Evolutionary conservation across 805 yeast species (phyloP), one percentile per base, ranked within the genome.

Genomic region (Candida michaelii): DNA sequence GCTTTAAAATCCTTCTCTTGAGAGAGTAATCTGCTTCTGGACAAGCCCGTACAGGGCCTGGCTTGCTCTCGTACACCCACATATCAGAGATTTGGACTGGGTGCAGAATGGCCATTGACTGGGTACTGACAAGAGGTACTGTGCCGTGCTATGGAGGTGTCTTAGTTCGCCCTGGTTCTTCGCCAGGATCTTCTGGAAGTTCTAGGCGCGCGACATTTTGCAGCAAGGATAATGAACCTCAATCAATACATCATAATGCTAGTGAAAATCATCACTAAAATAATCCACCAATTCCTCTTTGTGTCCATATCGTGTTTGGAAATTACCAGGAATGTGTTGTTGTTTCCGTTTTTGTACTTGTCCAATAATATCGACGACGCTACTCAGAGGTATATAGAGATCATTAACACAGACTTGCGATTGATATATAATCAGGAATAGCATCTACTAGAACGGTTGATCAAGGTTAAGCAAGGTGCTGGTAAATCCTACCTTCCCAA

Each of bases 401-500:
- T 42, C 7, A 17, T 42, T 7, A 42, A 42, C 13, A 42, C 40
- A 2, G 44, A 42, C 17, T 30, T 42, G 11, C 15, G 44, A 21
- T 13, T 42, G 13, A 42, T 42, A 4, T 42, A 42, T 18, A 31
- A 36, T 14, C 44, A 42, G 37, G 37, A 30, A 12, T 35, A 30
- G n/a, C n/a, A n/a, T n/a, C n/a, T n/a, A n/a, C n/a, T n/a, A n/a
- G n/a, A n/a, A n/a, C n/a, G n/a, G n/a, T n/a, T n/a, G n/a, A n/a
- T 6, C 23, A 21, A 21, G 8, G 5, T 11, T 25, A 25, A 25
- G n/a, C 29, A 25, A 31, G 19, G n/a, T n/a, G n/a, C 12, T 31
- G 7, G 29, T 37, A 73, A 11, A 70, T 54, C 58, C 77, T 66
- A 12, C 71, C 74, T 53, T 73, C 79, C 54, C 66, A 74, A 31